Base-by-base conservation (phyloP, 306 rosid genomes). In the Pueraria montana region DNA sequence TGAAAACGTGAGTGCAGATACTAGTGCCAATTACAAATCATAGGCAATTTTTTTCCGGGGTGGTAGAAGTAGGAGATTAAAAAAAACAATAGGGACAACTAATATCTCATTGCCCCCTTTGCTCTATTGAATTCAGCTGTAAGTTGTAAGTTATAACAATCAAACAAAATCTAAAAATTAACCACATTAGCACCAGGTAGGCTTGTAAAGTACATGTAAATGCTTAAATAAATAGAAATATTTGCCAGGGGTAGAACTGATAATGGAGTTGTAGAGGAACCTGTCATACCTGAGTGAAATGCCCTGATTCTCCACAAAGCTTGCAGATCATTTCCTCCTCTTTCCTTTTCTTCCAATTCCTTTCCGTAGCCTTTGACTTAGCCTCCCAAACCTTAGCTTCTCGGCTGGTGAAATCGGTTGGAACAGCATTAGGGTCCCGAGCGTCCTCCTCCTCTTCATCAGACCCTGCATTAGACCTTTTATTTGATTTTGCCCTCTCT, bases 361-460 rank as follows among this genome's bases (percentile, higher is more conserved):
- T 92, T 90, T 96, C 99, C 0, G 98, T 94, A 53, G 99, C 99
- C 88, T 96, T 96, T 1, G 99, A 96, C 91, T 96, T 96, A 45
- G 99, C 99, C 87, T 96, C 97, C 99, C 99, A 96, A 69, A 96
- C 95, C 92, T 96, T 96, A 11, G 99, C 99, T 87, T 96, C 99
- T 46, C 99, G 89, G 91, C 99, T 96, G 10, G 98, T 96, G 72
- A 96, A 96, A 89, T 92, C 99, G 5, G 97, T 96, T 2, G 99
- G 99, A 16, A 96, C 97, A 13, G 99, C 98, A 79, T 96, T 96
- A 18, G 99, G 99, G 72, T 96, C 97, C 12, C 91, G 92, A 48
- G 86, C 84, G 65, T 90, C 98, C 74, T 90, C 97, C 68, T 94
- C 98, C 85, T 90, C n/a, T n/a, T n/a, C 98, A 1, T 94, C 97